Evolutionary conservation across 78 protist genomes (phyloP).

Genomic region (Anaeramoeba flamelloides): DNA sequence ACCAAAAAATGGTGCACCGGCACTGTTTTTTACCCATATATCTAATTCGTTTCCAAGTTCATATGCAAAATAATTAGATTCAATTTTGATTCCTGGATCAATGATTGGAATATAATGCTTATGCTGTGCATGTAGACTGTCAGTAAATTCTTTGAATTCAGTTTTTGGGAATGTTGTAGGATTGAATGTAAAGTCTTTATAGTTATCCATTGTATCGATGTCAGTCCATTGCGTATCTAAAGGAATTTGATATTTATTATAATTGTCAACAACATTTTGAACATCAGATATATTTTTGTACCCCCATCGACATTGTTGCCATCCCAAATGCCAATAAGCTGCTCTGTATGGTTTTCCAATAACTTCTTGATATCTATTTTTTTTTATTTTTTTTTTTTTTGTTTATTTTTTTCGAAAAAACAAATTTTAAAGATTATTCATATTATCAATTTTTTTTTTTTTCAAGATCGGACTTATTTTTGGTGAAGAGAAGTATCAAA

Average conservation of each 20-base stretch:
- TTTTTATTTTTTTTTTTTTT: too few relatives aligned
- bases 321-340: slow-evolving; percentile 33
- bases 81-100: slow-evolving; percentile 6
- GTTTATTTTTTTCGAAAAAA: too few relatives aligned
- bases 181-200: slow-evolving; percentile 27
- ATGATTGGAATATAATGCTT: slow-evolving; percentile 2
- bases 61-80: neutral
- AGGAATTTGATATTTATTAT: slow-evolving; percentile 3
- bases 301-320: slow-evolving; percentile 36
- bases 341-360: slow-evolving; percentile 25
- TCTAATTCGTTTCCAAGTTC: neutral
- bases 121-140: slow-evolving; percentile 2
- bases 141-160: neutral
- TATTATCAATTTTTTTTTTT: too few relatives aligned
- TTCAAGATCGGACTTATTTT: too few relatives aligned
- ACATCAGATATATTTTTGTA: neutral
- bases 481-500: too few relatives aligned
- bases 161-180: slow-evolving; percentile 11
- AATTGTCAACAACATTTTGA: slow-evolving; percentile 11
- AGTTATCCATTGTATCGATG: slow-evolving; percentile 31
- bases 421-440: too few relatives aligned
- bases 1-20: neutral
- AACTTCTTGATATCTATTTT: slow-evolving; percentile 12
- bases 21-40: neutral
- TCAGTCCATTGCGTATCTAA: slow-evolving; percentile 20